Conservation (phyloP, 768 basidiomycete species). For the Nidularia pulvinata region DNA sequence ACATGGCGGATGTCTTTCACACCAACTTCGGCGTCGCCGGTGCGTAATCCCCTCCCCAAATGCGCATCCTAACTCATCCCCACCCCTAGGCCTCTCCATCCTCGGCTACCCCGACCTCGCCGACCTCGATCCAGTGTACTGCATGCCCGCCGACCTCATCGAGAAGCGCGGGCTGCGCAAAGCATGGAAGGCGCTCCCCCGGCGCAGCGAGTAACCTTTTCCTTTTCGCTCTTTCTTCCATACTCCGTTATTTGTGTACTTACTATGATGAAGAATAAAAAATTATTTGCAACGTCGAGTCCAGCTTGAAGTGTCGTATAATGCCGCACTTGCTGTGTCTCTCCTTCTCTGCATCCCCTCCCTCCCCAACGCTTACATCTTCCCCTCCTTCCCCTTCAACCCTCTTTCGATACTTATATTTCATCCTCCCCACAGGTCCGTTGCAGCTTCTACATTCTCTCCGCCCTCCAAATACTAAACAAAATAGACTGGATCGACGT, state of each 20-base stretch:
- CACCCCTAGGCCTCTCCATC: constrained; percentile 72
- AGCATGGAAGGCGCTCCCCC: constrained; percentile 56
- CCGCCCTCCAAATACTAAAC: constrained; percentile 81
- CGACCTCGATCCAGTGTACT: constrained; percentile 93
- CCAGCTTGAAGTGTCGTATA: constrained; percentile 10
- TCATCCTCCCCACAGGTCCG: constrained; percentile 68
- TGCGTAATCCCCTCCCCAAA: constrained; percentile 11
- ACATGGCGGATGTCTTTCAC: constrained; percentile 98
- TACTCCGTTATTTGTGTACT: too few relatives aligned
- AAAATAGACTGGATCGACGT: constrained; percentile 88
- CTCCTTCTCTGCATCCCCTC: too few relatives aligned
- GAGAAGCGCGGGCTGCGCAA: constrained; percentile 70
- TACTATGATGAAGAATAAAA: too few relatives aligned
- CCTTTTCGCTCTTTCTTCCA: too few relatives aligned
- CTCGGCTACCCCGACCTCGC: constrained; percentile 84
- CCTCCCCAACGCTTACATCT: too few relatives aligned
- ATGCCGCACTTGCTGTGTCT: constrained; percentile 10
- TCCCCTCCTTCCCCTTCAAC: neutral
- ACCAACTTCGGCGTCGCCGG: constrained; percentile 93
- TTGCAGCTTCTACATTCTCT: constrained; percentile 97
- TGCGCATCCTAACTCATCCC: neutral
- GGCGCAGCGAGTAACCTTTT: constrained; percentile 5
- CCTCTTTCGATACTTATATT: neutral
- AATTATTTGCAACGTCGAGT: too few relatives aligned
- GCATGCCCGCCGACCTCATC: constrained; percentile 86